Evolutionary conservation across 768 basidiomycete genomes (phyloP), one percentile per base, ranked within the genome.

Genomic region (Leccinum longicurvipes): DNA sequence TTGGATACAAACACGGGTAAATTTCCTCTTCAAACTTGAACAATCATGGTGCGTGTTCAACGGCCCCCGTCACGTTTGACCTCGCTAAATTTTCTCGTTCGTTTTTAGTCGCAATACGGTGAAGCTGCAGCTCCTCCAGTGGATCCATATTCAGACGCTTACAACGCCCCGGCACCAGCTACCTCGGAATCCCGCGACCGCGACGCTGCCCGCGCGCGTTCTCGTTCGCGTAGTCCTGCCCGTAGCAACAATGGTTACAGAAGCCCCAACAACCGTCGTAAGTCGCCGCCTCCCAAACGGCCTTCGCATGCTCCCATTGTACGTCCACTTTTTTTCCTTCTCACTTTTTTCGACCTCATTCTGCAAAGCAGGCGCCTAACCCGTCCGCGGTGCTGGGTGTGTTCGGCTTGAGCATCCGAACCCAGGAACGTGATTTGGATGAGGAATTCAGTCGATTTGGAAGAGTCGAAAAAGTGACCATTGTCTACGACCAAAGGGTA

Each of bases 401-500:
- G n/a, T 99, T 98, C 62, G 96, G 96, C n/a, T 76, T 98, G 41
- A 95, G 93, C 64, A 96, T 99, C 54, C 84, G 95, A 53, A 98
- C 96, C 4, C 82, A 86, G 53, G 96, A 99, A 68, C 83, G 90
- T 41, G 96, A 98, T 69, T 77, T 99, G 47, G 93, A 98, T 61
- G 91, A 96, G 61, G 94, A 97, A 72, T 98, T 99, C 63, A 83
- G 77, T 63, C 82, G 91, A 47, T 90, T 85, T 61, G 96, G 96
- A 23, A 81, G 84, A 32, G 94, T 97, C 48, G 91, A 94, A 70
- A 98, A 97, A 72, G 94, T 96, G 45, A 91, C 89, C 51, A 94
- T 98, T 62, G 95, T 98, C 12, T 97, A 97, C 66, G 95, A 98
- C 73, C 94, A 96, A 72, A 78, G 93, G 72, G 95, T 97, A 67